Percentiles rank a stretch among this genome's conserved stretches.
phyloP scores from a whole-genome alignment of 169 alveolate genomes.

The Sarcocystis neurona region DNA sequence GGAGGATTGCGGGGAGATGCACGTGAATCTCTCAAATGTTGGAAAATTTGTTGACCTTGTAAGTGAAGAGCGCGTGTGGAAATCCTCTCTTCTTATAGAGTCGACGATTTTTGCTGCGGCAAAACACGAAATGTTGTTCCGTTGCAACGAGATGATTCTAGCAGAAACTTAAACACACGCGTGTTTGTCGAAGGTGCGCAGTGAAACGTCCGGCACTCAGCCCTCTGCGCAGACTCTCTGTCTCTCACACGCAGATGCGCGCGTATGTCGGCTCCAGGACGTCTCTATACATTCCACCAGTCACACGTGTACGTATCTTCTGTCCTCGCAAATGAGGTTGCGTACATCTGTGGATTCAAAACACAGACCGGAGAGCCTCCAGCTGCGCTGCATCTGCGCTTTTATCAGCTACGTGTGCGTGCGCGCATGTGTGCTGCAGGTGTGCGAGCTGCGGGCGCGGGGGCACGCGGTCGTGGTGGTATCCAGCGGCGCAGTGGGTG shows the following conservation, averaged over 20 bases:
- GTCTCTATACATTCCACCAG: too few species aligned
- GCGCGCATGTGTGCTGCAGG: not conserved
- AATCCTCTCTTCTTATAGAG: slow-evolving; percentile 56
- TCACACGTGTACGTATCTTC: too few species aligned
- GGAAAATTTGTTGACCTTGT: slow-evolving; percentile 70
- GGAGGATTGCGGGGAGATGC: slow-evolving; percentile 44
- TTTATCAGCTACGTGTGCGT: too few species aligned
- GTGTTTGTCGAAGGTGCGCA: not conserved
- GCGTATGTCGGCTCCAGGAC: not conserved
- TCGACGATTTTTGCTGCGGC: too few species aligned
- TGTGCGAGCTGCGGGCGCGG: slow-evolving; percentile 39
- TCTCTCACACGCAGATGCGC: not conserved
- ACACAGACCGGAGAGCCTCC: too few species aligned
- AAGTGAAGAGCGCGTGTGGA: not conserved
- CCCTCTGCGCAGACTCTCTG: not conserved
- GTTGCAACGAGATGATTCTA: not conserved
- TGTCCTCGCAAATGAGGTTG: too few species aligned
- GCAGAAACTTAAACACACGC: not conserved
- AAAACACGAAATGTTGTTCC: too few species aligned
- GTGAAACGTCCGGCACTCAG: not conserved
- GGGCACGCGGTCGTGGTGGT: slow-evolving; percentile 64
- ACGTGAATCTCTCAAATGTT: slow-evolving; percentile 62
- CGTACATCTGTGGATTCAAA: too few species aligned
- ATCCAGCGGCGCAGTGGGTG: slow-evolving; percentile 75
- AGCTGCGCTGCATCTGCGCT: too few species aligned